These are phyloP conservation scores for Dunaliella primolecta DNA, from an alignment of 139 green algal species.

Conservation along the genomic window DNA sequence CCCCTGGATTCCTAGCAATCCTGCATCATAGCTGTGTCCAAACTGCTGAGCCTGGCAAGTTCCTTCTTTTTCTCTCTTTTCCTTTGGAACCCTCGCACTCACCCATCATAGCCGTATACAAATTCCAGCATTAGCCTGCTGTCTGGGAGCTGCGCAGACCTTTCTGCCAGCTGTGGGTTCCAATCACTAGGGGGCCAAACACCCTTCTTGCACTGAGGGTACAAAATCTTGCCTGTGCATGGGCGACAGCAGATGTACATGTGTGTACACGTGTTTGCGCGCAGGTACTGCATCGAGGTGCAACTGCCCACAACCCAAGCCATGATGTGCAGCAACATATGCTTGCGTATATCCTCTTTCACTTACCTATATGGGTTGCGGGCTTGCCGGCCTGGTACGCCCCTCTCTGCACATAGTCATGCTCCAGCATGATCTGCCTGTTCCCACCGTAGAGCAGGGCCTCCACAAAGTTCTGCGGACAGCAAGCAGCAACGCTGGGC, in stretches of 20 bases:
- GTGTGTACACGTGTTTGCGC: too few relatives aligned
- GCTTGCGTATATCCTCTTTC: too few relatives aligned
- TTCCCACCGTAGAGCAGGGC: constrained; percentile 43
- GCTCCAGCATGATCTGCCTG: constrained; percentile 45
- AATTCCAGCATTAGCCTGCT: constrained; percentile 57
- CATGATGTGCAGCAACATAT: too few relatives aligned
- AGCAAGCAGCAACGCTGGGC: neutral
- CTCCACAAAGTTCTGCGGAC: constrained; percentile 46
- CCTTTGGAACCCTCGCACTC: too few relatives aligned
- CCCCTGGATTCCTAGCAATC: too few relatives aligned
- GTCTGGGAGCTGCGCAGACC: constrained; percentile 45
- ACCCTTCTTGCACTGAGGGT: constrained; percentile 58
- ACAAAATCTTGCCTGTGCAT: constrained; percentile 49
- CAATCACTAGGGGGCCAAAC: constrained; percentile 63
- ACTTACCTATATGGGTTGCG: constrained; percentile 36
- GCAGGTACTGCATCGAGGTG: too few relatives aligned
- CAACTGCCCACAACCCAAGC: too few relatives aligned
- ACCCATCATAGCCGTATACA: constrained; percentile 67
- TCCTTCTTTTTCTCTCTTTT: too few relatives aligned
- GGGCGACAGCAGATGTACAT: too few relatives aligned
- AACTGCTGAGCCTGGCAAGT: too few relatives aligned
- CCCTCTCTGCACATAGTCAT: constrained; percentile 36
- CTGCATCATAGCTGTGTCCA: too few relatives aligned
- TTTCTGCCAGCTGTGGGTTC: constrained; percentile 43
- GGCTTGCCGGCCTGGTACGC: constrained; percentile 33